phyloP scores from a whole-genome alignment of 495 filamentous ascomycete genomes.

The Cercophora samala region DNA sequence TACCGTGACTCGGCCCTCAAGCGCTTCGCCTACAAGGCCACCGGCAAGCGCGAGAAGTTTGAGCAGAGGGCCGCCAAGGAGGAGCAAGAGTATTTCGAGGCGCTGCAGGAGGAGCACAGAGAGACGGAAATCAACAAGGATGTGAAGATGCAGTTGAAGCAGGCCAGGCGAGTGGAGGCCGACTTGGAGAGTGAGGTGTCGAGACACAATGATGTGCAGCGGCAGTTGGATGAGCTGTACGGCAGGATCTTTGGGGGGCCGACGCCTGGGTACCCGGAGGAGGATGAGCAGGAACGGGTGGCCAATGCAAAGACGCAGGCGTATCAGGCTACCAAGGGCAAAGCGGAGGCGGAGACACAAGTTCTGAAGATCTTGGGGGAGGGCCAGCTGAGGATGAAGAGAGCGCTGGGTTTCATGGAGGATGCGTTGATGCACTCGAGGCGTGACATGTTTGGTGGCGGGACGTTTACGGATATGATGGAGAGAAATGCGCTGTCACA shows the following conservation, averaged over 20 bases:
- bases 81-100: slow-evolving; percentile 48
- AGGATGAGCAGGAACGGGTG: slow-evolving; percentile 41
- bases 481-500: slow-evolving; percentile 41
- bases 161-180: slow-evolving; percentile 24
- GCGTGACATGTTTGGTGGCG: slow-evolving; percentile 36
- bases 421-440: slow-evolving; percentile 31
- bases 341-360: slow-evolving; percentile 30
- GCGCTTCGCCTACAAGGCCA: slow-evolving; percentile 44
- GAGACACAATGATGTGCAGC: slow-evolving; percentile 36
- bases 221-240: slow-evolving; percentile 40
- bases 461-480: slow-evolving; percentile 34
- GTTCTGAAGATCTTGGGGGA: slow-evolving; percentile 27
- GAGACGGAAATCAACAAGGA: slow-evolving; percentile 36
- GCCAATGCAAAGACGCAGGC: slow-evolving; percentile 14
- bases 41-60: slow-evolving; percentile 43
- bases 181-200: slow-evolving; percentile 27
- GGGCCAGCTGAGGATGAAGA: slow-evolving; percentile 27
- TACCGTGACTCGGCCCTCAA: slow-evolving; percentile 47
- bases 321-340: slow-evolving; percentile 26
- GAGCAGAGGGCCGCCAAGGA: slow-evolving; percentile 44
- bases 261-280: slow-evolving; percentile 46
- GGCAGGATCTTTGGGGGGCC: slow-evolving; percentile 44
- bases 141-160: slow-evolving; percentile 27
- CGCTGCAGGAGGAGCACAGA: slow-evolving; percentile 39
- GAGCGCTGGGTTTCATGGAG: slow-evolving; percentile 30